These are phyloP conservation scores for Populus tomentosa DNA, from an alignment of 441 rosid species.

Conservation along the genomic window DNA sequence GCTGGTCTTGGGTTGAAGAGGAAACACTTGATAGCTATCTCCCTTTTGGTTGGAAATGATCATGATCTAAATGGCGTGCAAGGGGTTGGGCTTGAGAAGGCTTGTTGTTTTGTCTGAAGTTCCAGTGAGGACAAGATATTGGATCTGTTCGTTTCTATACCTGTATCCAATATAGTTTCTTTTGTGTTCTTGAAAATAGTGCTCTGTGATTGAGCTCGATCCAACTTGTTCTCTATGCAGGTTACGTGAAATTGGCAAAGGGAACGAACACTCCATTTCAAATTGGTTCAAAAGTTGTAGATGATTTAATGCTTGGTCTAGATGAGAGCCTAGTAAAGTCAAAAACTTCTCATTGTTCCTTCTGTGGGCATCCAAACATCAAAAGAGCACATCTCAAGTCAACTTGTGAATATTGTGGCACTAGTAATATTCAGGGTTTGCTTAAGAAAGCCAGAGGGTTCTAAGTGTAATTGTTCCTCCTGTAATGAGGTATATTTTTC, in stretches of 20 bases:
- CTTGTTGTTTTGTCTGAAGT: conserved; percentile 54
- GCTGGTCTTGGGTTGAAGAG: conserved; percentile 77
- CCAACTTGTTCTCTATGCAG: conserved; percentile 34
- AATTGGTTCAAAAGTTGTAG: conserved; percentile 26
- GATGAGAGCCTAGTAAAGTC: conserved; percentile 34
- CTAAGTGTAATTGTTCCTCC: conserved; percentile 57
- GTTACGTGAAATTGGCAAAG: conserved; percentile 53
- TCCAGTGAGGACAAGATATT: conserved; percentile 66
- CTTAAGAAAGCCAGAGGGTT: conserved; percentile 49
- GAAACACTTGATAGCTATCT: conserved; percentile 74
- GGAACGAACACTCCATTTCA: conserved; percentile 27
- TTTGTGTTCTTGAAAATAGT: background rate
- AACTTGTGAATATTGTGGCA: conserved; percentile 55
- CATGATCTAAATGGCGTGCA: conserved; percentile 72
- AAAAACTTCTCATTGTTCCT: conserved; percentile 67
- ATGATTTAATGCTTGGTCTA: conserved; percentile 23
- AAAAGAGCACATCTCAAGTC: conserved; percentile 58
- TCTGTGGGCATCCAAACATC: conserved; percentile 86
- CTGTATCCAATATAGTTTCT: background rate
- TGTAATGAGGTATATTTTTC: conserved; percentile 45
- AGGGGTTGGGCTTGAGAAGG: conserved; percentile 74
- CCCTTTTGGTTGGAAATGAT: conserved; percentile 83
- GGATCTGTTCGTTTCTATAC: conserved; percentile 38
- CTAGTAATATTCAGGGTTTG: conserved; percentile 41
- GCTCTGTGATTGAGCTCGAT: background rate